These are phyloP conservation scores for Sordariomycetes sp. DNA, from an alignment of 2,329 filamentous ascomycete genomes.

Conservation along the genomic window DNA sequence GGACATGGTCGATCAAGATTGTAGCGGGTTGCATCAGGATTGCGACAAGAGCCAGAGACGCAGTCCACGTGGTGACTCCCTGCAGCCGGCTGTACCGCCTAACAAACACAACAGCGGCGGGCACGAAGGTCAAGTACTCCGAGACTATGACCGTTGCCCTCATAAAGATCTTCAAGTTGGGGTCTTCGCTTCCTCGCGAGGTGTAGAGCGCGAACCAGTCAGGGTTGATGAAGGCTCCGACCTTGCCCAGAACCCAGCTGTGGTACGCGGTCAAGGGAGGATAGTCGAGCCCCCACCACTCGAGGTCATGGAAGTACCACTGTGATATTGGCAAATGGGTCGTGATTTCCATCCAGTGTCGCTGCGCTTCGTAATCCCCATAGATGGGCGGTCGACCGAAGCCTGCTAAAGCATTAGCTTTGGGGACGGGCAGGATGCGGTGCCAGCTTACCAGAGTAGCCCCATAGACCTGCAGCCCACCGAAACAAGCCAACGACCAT, in stretches of 20 bases:
- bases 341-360: slow-evolving; percentile 98
- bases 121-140: slow-evolving; percentile 84
- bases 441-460: slow-evolving; percentile 74
- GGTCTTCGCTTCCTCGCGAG: slow-evolving; percentile 75
- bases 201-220: slow-evolving; percentile 80
- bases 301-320: slow-evolving; percentile 96
- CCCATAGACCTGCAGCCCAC: slow-evolving; percentile 89
- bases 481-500: slow-evolving; percentile 88
- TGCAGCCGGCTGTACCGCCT: slow-evolving; percentile 70
- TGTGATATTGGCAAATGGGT: slow-evolving; percentile 80
- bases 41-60: slow-evolving; percentile 76
- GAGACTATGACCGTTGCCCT: slow-evolving; percentile 82
- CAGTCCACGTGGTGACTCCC: slow-evolving; percentile 72
- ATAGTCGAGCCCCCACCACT: slow-evolving; percentile 98
- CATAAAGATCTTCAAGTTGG: slow-evolving; percentile 87
- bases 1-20: slow-evolving; percentile 89
- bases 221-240: slow-evolving; percentile 71
- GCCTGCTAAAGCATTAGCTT: slow-evolving; percentile 34
- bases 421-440: slow-evolving; percentile 6
- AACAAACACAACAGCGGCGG: slow-evolving; percentile 76
- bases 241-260: slow-evolving; percentile 86
- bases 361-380: slow-evolving; percentile 94
- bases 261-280: slow-evolving; percentile 97
- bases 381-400: slow-evolving; percentile 79
- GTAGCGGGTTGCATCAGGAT: slow-evolving; percentile 87